A percentile compares a stretch with the other conserved stretches of the same genome.
phyloP scores from a whole-genome alignment of 2,329 filamentous ascomycete genomes.

The Tolypocladium pustulatum region DNA sequence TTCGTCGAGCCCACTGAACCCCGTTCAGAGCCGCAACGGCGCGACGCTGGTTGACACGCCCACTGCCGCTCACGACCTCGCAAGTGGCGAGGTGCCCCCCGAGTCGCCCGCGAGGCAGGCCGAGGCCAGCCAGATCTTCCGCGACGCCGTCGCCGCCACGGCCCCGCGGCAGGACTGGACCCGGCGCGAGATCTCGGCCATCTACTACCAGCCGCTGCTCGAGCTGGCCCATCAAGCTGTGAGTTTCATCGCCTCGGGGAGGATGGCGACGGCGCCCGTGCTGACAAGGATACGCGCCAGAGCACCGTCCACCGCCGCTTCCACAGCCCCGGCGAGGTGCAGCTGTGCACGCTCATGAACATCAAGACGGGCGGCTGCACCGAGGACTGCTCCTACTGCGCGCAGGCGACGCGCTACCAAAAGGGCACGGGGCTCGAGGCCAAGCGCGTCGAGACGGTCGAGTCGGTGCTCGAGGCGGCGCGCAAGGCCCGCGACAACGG shows the following conservation, averaged over 20 bases:
- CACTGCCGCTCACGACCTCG: constrained; percentile 1
- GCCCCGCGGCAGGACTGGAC: constrained; percentile 67
- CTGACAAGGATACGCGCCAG: constrained; percentile 29
- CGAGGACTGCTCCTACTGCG: constrained; percentile 89
- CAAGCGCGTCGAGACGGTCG: constrained; percentile 68
- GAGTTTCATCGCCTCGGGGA: constrained; percentile 15
- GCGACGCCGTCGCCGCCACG: constrained; percentile 47
- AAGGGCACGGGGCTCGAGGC: constrained; percentile 70
- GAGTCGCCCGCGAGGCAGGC: constrained; percentile 1
- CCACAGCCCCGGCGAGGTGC: constrained; percentile 73
- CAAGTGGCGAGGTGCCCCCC: not conserved
- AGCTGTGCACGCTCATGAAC: constrained; percentile 93
- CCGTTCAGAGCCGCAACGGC: constrained; percentile 1
- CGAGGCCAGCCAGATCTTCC: constrained; percentile 23
- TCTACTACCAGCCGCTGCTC: constrained; percentile 75
- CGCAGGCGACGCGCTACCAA: constrained; percentile 72
- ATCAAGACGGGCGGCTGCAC: constrained; percentile 91
- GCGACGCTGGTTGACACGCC: constrained; percentile 8
- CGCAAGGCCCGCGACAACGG: constrained; percentile 71
- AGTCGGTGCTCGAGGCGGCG: constrained; percentile 70
- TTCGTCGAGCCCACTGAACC: not conserved
- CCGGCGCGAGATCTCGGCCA: constrained; percentile 66
- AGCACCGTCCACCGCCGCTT: constrained; percentile 71
- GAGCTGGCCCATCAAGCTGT: constrained; percentile 68
- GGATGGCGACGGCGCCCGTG: not conserved